Conservation (phyloP, 2,329 filamentous ascomycete genomes). For the Alternaria arbusti region DNA sequence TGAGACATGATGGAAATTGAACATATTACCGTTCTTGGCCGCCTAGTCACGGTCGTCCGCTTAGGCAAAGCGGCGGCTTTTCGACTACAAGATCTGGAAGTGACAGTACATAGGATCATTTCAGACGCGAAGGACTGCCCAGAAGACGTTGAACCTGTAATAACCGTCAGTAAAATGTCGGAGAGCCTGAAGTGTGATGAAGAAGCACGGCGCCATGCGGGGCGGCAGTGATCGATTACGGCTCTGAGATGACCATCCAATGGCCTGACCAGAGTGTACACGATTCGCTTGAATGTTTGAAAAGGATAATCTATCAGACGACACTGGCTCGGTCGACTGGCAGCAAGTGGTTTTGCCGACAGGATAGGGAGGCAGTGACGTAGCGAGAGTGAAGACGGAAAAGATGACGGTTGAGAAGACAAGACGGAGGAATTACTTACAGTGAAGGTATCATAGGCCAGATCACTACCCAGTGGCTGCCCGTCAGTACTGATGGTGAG, state of each 20-base stretch:
- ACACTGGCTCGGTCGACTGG: not conserved
- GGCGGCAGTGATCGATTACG: not conserved
- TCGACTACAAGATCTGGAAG: not conserved
- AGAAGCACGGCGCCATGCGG: not conserved
- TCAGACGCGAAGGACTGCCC: not conserved
- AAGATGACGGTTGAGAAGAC: not conserved
- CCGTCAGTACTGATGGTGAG: not conserved
- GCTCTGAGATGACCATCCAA: not conserved
- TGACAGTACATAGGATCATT: not conserved
- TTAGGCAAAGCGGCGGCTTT: not conserved
- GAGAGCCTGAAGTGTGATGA: not conserved
- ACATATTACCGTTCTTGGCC: not conserved
- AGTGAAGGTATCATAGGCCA: not conserved
- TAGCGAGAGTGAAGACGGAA: slow-evolving; percentile 3
- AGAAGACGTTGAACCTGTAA: not conserved
- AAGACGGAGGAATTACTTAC: not conserved
- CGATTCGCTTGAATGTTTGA: not conserved
- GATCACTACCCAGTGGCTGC: not conserved
- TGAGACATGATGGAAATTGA: not conserved
- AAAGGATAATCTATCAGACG: not conserved
- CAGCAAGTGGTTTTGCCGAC: not conserved
- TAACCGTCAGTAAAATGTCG: not conserved
- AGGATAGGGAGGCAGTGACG: slow-evolving; percentile 4
- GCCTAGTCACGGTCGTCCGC: not conserved
- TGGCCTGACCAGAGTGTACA: not conserved